Conservation (phyloP, 1,284 basidiomycete genomes). For the Chiua sp. region DNA sequence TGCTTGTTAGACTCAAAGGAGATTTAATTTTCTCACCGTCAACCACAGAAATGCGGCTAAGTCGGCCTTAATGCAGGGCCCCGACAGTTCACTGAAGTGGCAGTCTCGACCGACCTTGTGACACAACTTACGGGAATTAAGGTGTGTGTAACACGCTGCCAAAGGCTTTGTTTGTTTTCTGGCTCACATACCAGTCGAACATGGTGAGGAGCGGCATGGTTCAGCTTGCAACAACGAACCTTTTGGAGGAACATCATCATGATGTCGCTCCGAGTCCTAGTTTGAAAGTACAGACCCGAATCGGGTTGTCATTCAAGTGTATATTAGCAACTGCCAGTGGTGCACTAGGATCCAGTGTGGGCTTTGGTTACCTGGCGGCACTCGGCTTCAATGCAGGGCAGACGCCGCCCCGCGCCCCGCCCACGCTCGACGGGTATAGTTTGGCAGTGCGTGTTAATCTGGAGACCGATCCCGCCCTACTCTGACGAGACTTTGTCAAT, state of each 20-base stretch:
- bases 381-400: not conserved
- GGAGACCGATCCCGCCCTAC: not conserved
- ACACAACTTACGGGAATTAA: not conserved
- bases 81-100: not conserved
- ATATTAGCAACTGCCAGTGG: too few relatives aligned
- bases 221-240: too few relatives aligned
- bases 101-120: not conserved
- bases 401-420: not conserved
- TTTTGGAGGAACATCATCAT: too few relatives aligned
- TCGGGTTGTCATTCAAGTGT: too few relatives aligned
- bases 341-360: not conserved
- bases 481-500: not conserved
- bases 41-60: not conserved
- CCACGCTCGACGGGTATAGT: too few relatives aligned
- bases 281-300: not conserved
- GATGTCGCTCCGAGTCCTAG: not conserved
- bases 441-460: not conserved
- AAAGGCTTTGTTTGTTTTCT: not conserved
- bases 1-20: not conserved
- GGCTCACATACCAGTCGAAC: not conserved
- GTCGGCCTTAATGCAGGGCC: not conserved
- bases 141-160: not conserved
- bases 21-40: not conserved
- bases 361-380: not conserved
- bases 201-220: not conserved